phyloP scores from a whole-genome alignment of 208 protist genomes.

The Naegleria gruberi region DNA sequence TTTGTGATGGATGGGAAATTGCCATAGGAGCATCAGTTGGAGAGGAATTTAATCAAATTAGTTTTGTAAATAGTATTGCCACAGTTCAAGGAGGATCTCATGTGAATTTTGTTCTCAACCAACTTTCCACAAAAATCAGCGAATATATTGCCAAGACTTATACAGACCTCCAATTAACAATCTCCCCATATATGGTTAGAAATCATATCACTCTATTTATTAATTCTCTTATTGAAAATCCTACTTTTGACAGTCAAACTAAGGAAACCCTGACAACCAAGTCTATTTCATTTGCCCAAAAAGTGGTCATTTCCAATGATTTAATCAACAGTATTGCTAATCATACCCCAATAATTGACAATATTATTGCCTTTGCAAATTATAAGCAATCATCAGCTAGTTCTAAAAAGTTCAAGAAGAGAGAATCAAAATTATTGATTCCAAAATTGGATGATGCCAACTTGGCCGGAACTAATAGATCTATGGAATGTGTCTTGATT shows the following conservation, averaged over 20 bases:
- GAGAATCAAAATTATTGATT: conserved; percentile 72
- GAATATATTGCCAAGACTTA: not conserved
- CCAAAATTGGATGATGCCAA: conserved; percentile 93
- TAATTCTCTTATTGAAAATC: conserved; percentile 96
- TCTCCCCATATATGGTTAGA: conserved; percentile 46
- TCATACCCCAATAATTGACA: not conserved
- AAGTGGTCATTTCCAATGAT: conserved; percentile 51
- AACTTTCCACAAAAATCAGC: conserved; percentile 40
- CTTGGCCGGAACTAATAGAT: conserved; percentile 56
- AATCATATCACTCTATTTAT: conserved; percentile 94
- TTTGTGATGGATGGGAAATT: not conserved
- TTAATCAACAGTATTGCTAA: not conserved
- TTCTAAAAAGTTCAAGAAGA: conserved; percentile 50
- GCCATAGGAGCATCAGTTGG: not conserved
- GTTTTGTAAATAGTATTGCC: conserved; percentile 97
- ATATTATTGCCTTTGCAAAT: not conserved
- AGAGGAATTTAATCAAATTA: conserved; percentile 61
- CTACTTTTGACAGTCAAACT: conserved; percentile 99
- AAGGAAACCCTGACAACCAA: conserved; percentile 91
- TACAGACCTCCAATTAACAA: conserved; percentile 29
- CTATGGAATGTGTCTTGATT: conserved; percentile 87
- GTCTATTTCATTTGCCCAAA: conserved; percentile 73
- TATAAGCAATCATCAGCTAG: conserved; percentile 48
- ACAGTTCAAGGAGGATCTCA: conserved; percentile 97
- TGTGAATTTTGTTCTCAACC: conserved; percentile 81